Percentiles rank a stretch among this genome's conserved stretches.
These are phyloP conservation scores for Termitomyces sp. DNA, from an alignment of 768 basidiomycete genomes.

Conservation along the genomic window DNA sequence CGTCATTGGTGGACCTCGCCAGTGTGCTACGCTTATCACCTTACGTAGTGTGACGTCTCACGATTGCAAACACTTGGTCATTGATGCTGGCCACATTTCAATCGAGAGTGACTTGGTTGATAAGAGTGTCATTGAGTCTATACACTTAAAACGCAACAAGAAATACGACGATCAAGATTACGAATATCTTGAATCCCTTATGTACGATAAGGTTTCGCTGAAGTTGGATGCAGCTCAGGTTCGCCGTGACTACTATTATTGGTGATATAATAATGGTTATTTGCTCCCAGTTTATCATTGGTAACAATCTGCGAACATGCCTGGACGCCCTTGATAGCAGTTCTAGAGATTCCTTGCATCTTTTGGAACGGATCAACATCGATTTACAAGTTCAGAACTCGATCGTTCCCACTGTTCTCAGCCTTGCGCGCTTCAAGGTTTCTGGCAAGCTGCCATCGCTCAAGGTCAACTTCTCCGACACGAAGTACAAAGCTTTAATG, in stretches of 20 bases:
- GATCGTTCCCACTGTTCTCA: slow-evolving; percentile 81
- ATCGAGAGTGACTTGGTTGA: slow-evolving; percentile 88
- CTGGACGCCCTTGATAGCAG: slow-evolving; percentile 69
- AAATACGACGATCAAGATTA: slow-evolving; percentile 88
- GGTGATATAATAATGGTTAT: slow-evolving; percentile 10
- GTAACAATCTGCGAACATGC: slow-evolving; percentile 78
- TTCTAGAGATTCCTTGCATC: slow-evolving; percentile 63
- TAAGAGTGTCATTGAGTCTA: slow-evolving; percentile 71
- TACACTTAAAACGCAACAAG: slow-evolving; percentile 81
- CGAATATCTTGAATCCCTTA: slow-evolving; percentile 78
- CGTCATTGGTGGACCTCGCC: slow-evolving; percentile 14
- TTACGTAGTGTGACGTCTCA: slow-evolving; percentile 64
- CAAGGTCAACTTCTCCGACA: slow-evolving; percentile 86
- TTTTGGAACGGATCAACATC: slow-evolving; percentile 90
- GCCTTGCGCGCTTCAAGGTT: slow-evolving; percentile 85
- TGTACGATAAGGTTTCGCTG: slow-evolving; percentile 91
- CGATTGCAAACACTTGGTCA: slow-evolving; percentile 79
- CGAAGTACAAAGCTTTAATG: slow-evolving; percentile 91
- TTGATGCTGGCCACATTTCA: slow-evolving; percentile 96
- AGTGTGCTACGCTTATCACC: slow-evolving; percentile 3
- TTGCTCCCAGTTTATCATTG: slow-evolving; percentile 84
- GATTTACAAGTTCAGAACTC: slow-evolving; percentile 88
- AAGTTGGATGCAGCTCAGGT: slow-evolving; percentile 91
- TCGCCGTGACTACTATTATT: slow-evolving; percentile 12
- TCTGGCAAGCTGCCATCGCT: slow-evolving; percentile 85